Evolutionary conservation across 169 alveolate species (phyloP).

Genomic region (Plasmodium fragile): DNA sequence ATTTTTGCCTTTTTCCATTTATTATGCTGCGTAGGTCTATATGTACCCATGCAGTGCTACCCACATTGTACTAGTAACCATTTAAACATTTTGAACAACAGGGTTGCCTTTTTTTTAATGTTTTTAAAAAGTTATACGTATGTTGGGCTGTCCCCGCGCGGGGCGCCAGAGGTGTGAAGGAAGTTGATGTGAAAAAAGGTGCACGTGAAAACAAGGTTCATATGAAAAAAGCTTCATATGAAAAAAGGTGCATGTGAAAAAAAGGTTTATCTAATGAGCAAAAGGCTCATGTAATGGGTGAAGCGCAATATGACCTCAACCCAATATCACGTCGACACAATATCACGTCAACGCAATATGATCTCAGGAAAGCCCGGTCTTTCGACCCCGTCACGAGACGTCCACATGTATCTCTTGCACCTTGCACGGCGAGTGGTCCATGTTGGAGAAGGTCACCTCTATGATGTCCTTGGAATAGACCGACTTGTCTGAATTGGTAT

Average conservation of each 20-base stretch:
- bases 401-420: background rate
- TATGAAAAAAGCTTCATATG: background rate
- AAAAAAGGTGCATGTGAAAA: background rate
- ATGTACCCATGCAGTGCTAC: background rate
- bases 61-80: background rate
- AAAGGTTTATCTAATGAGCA: background rate
- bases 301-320: background rate
- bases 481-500: slow-evolving; percentile 30
- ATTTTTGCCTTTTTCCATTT: slow-evolving; percentile 7
- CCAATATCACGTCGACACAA: no score
- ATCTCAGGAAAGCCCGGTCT: background rate
- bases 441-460: slow-evolving; percentile 30
- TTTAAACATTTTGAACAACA: slow-evolving; percentile 23
- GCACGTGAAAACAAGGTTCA: background rate
- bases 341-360: background rate
- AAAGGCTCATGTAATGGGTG: background rate
- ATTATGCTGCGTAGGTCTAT: background rate
- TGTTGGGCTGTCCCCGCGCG: background rate
- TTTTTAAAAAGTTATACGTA: slow-evolving; percentile 16
- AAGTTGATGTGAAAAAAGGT: background rate
- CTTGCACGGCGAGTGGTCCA: background rate
- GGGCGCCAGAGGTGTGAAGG: background rate
- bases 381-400: background rate
- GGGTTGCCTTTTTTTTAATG: slow-evolving; percentile 39
- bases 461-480: slow-evolving; percentile 61